These are phyloP conservation scores for Inga leiocalycina DNA, from an alignment of 306 rosid species.

Conservation along the genomic window DNA sequence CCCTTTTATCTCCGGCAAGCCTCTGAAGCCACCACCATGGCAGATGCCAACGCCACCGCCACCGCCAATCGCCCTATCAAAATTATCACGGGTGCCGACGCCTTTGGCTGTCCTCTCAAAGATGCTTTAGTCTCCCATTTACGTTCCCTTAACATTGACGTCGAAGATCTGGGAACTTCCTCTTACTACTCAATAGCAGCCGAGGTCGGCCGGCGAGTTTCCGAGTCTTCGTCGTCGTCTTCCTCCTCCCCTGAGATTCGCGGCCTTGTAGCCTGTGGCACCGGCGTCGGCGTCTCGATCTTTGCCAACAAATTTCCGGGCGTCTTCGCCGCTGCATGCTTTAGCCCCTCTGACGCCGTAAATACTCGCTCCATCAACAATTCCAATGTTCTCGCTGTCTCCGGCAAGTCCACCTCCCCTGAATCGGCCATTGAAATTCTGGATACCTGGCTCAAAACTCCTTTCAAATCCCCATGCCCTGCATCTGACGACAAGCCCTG, in stretches of 20 bases:
- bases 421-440: slow-evolving; percentile 62
- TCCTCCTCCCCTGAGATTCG: slow-evolving; percentile 43
- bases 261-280: slow-evolving; percentile 87
- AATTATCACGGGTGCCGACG: slow-evolving; percentile 80
- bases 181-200: slow-evolving; percentile 87
- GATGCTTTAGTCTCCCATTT: slow-evolving; percentile 72
- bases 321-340: slow-evolving; percentile 73
- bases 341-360: slow-evolving; percentile 59
- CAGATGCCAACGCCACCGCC: slow-evolving; percentile 33
- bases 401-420: slow-evolving; percentile 68
- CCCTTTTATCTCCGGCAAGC: neutral
- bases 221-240: slow-evolving; percentile 52
- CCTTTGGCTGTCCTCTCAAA: slow-evolving; percentile 70
- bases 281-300: slow-evolving; percentile 87
- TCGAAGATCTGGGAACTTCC: slow-evolving; percentile 83
- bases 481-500: slow-evolving; percentile 71
- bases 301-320: slow-evolving; percentile 92
- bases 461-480: slow-evolving; percentile 73
- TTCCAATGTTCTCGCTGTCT: slow-evolving; percentile 87
- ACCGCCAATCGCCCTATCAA: slow-evolving; percentile 41
- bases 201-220: slow-evolving; percentile 83
- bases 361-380: slow-evolving; percentile 86
- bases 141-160: slow-evolving; percentile 64
- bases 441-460: slow-evolving; percentile 73
- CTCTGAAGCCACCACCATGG: slow-evolving; percentile 5